These are phyloP conservation scores for Forsythia suspensa DNA, from an alignment of 257 asterid species.

Conservation along the genomic window DNA sequence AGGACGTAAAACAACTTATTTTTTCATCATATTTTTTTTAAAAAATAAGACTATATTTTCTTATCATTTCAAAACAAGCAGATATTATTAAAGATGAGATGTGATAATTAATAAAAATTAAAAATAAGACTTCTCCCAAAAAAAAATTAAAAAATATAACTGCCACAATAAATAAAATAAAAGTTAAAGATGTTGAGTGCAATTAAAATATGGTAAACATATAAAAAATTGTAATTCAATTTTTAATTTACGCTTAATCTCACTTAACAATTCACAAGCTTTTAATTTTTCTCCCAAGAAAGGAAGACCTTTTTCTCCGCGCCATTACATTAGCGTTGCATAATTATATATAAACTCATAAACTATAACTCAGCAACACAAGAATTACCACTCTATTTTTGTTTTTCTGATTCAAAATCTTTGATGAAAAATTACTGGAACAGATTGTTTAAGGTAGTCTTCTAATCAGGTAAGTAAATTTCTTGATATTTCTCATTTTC, in stretches of 20 bases:
- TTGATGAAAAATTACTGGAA: neutral
- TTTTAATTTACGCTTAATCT: neutral
- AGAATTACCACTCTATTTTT: neutral
- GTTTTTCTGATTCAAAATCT: neutral
- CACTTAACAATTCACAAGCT: neutral
- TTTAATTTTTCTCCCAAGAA: neutral
- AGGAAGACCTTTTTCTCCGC: neutral
- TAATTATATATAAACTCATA: neutral
- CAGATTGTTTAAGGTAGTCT: neutral
- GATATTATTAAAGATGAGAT: too few species aligned
- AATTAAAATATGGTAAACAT: too few species aligned
- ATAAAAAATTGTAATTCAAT: too few species aligned
- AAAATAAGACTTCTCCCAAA: too few species aligned
- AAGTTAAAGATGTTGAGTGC: too few species aligned
- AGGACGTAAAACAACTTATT: fast-evolving
- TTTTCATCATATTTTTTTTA: too few species aligned
- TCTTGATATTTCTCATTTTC: neutral
- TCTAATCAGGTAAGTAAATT: neutral
- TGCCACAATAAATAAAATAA: too few species aligned
- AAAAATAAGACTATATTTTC: too few species aligned
- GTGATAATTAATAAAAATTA: too few species aligned
- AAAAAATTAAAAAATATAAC: too few species aligned
- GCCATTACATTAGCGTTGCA: neutral
- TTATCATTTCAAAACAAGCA: too few species aligned
- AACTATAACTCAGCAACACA: neutral